A percentile compares a stretch with the other conserved stretches of the same genome.
These are phyloP conservation scores for Erythrobasidium hasegawianum DNA, from an alignment of 1,284 basidiomycete genomes.

Conservation along the genomic window DNA sequence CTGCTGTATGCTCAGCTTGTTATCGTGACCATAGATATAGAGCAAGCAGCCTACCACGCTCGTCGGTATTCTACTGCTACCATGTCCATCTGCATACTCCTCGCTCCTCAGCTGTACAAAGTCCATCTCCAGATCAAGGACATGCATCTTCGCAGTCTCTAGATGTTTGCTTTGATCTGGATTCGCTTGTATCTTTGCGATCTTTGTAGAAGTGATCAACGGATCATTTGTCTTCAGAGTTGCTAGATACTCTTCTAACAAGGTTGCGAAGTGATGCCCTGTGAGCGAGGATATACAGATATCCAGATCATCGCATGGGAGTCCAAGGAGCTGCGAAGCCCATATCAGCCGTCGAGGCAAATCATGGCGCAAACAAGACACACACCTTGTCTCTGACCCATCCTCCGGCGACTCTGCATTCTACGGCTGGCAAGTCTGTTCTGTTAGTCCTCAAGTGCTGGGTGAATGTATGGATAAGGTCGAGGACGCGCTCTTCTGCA, in stretches of 20 bases:
- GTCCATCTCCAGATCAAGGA: constrained; percentile 82
- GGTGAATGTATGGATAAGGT: constrained; percentile 32
- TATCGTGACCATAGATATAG: neutral
- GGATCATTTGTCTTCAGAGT: constrained; percentile 45
- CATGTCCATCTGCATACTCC: constrained; percentile 60
- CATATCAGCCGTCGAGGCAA: neutral
- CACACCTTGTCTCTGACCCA: constrained; percentile 71
- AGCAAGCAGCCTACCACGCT: constrained; percentile 57
- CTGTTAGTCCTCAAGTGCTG: constrained; percentile 10
- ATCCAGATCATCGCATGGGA: constrained; percentile 87
- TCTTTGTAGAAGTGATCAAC: constrained; percentile 41
- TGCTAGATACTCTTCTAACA: constrained; percentile 66
- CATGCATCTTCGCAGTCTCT: constrained; percentile 85
- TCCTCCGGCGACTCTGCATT: constrained; percentile 45
- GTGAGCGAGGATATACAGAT: constrained; percentile 86
- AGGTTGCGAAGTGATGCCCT: constrained; percentile 81
- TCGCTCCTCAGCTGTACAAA: constrained; percentile 93
- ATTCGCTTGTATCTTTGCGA: constrained; percentile 82
- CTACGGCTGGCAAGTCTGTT: constrained; percentile 35
- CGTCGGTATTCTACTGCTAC: constrained; percentile 79
- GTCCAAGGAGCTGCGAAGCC: constrained; percentile 66
- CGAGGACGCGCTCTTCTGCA: constrained; percentile 19
- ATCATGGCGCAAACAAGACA: neutral
- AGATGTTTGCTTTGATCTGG: constrained; percentile 98
- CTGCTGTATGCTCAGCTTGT: constrained; percentile 51